Percentiles rank a stretch among this genome's conserved stretches.
phyloP scores from a whole-genome alignment of 2,329 filamentous ascomycete species.

The Aspergillus fumigatiaffinis region DNA sequence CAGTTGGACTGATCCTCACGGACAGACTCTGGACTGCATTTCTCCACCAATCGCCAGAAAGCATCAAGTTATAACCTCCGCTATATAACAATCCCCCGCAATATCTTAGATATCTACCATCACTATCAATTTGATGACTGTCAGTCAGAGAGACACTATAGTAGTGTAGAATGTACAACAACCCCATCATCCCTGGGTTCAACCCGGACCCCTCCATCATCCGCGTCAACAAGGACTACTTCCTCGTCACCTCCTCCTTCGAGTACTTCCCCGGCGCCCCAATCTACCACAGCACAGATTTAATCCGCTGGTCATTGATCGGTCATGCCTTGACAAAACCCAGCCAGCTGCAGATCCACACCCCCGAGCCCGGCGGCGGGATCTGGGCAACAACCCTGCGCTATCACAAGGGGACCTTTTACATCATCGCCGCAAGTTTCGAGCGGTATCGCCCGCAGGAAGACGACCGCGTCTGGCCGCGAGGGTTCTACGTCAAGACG shows the following conservation, averaged over 20 bases:
- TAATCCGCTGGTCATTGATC: conserved; percentile 39
- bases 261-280: conserved; percentile 61
- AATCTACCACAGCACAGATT: conserved; percentile 54
- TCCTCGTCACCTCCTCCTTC: conserved; percentile 59
- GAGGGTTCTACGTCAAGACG: conserved; percentile 54
- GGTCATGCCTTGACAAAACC: conserved; percentile 31
- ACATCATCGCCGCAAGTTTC: conserved; percentile 46
- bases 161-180: conserved; percentile 15
- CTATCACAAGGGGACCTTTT: conserved; percentile 44
- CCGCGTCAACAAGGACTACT: conserved; percentile 50
- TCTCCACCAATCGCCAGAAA: neutral
- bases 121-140: neutral
- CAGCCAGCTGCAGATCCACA: conserved; percentile 34
- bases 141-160: neutral
- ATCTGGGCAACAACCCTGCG: conserved; percentile 50
- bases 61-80: neutral
- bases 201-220: conserved; percentile 60
- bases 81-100: neutral
- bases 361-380: conserved; percentile 31
- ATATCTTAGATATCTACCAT: neutral
- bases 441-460: conserved; percentile 36
- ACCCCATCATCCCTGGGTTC: conserved; percentile 58
- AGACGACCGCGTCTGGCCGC: conserved; percentile 48
- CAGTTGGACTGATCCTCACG: neutral
- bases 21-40: neutral